Conservation (phyloP, 352 stramenopile species). For the Globisporangium splendens region DNA sequence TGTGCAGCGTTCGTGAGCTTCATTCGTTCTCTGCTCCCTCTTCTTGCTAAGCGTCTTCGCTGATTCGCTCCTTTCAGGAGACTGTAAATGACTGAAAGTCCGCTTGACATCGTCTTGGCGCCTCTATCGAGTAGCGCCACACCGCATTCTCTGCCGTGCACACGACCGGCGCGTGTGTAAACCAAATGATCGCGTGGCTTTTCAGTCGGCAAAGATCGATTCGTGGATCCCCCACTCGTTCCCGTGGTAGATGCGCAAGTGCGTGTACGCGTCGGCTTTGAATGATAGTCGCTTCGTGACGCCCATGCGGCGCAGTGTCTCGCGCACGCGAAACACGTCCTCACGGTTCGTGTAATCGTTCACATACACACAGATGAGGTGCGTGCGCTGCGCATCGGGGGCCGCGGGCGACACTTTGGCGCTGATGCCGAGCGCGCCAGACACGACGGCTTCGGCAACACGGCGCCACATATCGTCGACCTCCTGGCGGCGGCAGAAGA, state of each 20-base stretch:
- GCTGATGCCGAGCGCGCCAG: neutral
- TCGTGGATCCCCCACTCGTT: conserved; percentile 8
- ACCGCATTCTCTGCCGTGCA: no score
- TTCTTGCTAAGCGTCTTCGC: no score
- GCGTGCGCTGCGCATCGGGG: neutral
- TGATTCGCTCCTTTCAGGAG: no score
- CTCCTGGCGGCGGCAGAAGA: conserved; percentile 5
- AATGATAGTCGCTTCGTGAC: conserved; percentile 7
- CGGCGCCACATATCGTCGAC: conserved; percentile 7
- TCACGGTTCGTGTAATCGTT: conserved; percentile 10
- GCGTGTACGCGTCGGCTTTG: conserved; percentile 17
- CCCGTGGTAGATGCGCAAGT: conserved; percentile 11
- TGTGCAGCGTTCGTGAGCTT: no score
- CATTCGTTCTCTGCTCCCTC: no score
- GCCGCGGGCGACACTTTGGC: conserved; percentile 10
- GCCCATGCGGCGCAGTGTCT: conserved; percentile 2
- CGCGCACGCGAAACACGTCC: conserved; percentile 6
- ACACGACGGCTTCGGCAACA: conserved; percentile 1
- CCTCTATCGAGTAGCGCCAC: no score
- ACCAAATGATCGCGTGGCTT: conserved; percentile 41
- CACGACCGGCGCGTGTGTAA: no score
- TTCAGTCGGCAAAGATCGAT: neutral
- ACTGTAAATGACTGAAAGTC: no score
- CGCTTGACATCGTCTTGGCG: no score
- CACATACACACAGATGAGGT: conserved; percentile 15